These are phyloP conservation scores for Chrysanthemum makinoi DNA, from an alignment of 129 eudicot species.

Conservation along the genomic window DNA sequence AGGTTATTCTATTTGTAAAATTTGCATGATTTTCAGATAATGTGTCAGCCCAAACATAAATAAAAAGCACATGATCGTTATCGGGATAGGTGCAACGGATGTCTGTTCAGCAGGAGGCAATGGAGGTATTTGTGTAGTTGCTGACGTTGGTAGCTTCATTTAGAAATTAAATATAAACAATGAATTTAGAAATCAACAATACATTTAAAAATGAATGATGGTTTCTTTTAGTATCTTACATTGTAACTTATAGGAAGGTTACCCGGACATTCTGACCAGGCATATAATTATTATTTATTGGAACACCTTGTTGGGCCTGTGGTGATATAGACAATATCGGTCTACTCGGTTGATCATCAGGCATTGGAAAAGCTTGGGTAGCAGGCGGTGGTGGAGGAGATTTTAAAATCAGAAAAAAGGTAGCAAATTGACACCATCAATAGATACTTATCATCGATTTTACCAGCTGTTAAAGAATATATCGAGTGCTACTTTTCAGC, in stretches of 20 bases:
- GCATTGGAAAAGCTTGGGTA: conserved; percentile 49
- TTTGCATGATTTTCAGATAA: no score
- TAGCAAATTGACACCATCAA: no score
- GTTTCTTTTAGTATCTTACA: conserved; percentile 39
- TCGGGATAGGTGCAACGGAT: no score
- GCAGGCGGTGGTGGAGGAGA: conserved; percentile 35
- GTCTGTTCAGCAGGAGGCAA: no score
- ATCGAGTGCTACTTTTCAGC: no score
- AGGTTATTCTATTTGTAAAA: no score
- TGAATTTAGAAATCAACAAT: not conserved
- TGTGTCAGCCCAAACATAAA: no score
- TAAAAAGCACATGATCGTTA: no score
- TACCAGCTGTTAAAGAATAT: not conserved
- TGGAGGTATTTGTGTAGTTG: no score
- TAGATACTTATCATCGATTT: not conserved
- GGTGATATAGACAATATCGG: conserved; percentile 51
- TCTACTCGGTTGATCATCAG: conserved; percentile 57
- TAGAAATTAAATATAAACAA: not conserved
- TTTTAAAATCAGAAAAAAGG: no score
- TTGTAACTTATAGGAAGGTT: conserved; percentile 43
- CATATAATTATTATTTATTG: conserved; percentile 39
- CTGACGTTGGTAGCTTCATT: no score
- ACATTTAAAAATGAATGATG: not conserved
- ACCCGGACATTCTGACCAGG: conserved; percentile 53
- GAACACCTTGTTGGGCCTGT: conserved; percentile 54